Percentiles rank a stretch among this genome's conserved stretches.
Conservation (phyloP, 768 basidiomycete genomes). For the Podaxis sp. region DNA sequence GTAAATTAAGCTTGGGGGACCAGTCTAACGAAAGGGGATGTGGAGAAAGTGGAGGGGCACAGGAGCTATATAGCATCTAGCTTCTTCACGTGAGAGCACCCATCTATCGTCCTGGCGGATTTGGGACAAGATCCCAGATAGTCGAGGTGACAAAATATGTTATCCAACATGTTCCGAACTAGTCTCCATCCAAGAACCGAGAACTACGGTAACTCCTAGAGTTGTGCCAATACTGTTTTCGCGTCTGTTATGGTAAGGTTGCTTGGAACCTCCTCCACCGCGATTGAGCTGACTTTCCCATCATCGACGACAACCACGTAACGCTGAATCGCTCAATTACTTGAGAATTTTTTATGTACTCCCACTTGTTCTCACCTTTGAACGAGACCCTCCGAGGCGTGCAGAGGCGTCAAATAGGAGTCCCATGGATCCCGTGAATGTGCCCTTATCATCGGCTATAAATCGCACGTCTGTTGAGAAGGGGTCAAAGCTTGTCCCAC, state of each 20-base stretch:
- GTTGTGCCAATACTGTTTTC: conserved; percentile 38
- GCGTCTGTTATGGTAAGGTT: conserved; percentile 56
- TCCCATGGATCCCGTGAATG: conserved; percentile 53
- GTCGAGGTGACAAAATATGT: not conserved
- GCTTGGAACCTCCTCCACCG: conserved; percentile 48
- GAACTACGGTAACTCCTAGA: conserved; percentile 16
- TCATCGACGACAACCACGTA: conserved; percentile 60
- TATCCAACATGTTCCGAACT: not conserved
- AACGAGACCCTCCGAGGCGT: conserved; percentile 65
- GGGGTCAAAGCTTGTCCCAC: not conserved
- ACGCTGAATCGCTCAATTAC: conserved; percentile 34
- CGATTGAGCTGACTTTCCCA: conserved; percentile 52
- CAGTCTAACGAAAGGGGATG: too few species aligned
- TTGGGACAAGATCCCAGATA: not conserved
- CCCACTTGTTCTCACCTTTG: conserved; percentile 45
- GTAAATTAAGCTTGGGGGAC: too few species aligned
- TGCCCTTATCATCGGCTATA: conserved; percentile 68
- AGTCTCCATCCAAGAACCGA: not conserved
- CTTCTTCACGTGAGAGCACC: too few species aligned
- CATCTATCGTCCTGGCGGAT: not conserved
- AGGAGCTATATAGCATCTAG: too few species aligned
- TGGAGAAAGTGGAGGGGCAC: too few species aligned
- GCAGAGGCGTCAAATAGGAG: conserved; percentile 61
- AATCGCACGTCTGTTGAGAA: conserved; percentile 48
- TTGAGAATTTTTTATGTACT: not conserved